Evolutionary conservation across 768 basidiomycete genomes (phyloP).

Genomic region (Ramaria sp.): DNA sequence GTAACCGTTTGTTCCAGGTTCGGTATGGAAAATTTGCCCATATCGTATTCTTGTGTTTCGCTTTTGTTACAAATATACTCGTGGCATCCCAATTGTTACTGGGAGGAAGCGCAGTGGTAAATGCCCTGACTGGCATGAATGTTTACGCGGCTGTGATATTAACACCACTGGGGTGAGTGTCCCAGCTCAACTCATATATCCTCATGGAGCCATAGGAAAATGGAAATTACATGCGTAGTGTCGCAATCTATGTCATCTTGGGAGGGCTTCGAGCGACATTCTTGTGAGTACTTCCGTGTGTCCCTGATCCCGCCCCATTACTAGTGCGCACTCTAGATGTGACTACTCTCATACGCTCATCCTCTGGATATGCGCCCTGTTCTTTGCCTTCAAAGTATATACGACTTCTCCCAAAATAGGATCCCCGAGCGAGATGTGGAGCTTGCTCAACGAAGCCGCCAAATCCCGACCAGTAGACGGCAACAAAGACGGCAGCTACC

Average conservation of each 20-base stretch:
- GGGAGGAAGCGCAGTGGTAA: slow-evolving; percentile 29
- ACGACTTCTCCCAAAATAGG: slow-evolving; percentile 25
- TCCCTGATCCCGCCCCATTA: background rate
- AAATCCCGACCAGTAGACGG: slow-evolving; percentile 22
- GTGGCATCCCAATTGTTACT: slow-evolving; percentile 27
- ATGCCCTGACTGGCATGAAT: slow-evolving; percentile 30
- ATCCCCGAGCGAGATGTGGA: slow-evolving; percentile 26
- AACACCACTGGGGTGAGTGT: slow-evolving; percentile 22
- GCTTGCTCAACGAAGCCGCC: slow-evolving; percentile 22
- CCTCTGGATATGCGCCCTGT: slow-evolving; percentile 25
- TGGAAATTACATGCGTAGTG: slow-evolving; percentile 9
- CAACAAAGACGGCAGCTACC: slow-evolving; percentile 26
- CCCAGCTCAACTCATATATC: background rate
- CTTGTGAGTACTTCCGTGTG: slow-evolving; percentile 14
- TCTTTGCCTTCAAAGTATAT: slow-evolving; percentile 24
- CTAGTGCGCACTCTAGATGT: slow-evolving; percentile 10
- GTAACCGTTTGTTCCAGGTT: slow-evolving; percentile 13
- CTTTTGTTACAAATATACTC: slow-evolving; percentile 19
- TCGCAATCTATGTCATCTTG: slow-evolving; percentile 27
- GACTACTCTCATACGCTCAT: slow-evolving; percentile 26
- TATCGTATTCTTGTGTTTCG: slow-evolving; percentile 19
- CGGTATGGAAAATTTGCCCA: slow-evolving; percentile 17
- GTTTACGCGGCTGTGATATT: slow-evolving; percentile 29
- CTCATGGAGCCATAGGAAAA: background rate
- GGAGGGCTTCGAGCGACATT: slow-evolving; percentile 26